Evolutionary conservation across 345 rosid species (phyloP), one percentile per base, ranked within the genome.

Genomic region (Turnera subulata): DNA sequence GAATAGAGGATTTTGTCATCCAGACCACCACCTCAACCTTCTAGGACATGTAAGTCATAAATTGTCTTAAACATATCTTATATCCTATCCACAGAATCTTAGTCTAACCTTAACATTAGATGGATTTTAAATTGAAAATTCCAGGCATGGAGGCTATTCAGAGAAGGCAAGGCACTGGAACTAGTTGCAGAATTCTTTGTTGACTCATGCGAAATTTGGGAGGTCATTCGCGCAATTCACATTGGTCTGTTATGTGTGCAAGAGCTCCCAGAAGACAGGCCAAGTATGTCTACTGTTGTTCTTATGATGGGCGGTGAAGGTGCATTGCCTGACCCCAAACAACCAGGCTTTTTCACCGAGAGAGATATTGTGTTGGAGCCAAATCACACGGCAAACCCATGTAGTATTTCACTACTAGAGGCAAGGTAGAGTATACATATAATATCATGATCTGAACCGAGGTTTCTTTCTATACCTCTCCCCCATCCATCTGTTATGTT

Each of bases 221-320:
- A 15, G 39, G 46, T 9, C 13, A 3, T 21, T 8, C 16, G 46
- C 1, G 33, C 11, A 11, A 53, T 53, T 35, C 14, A 53, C n/a
- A n/a, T n/a, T n/a, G n/a, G n/a, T n/a, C n/a, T n/a, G n/a, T n/a
- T n/a, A n/a, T n/a, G n/a, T n/a, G n/a, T n/a, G n/a, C n/a, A n/a
- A n/a, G n/a, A n/a, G n/a, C n/a, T n/a, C n/a, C n/a, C n/a, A n/a
- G n/a, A n/a, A n/a, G n/a, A n/a, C n/a, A n/a, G n/a, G n/a, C n/a
- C n/a, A n/a, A n/a, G n/a, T n/a, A n/a, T n/a, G n/a, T 33, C 57
- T 17, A 17, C 8, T 53, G 57, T 35, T 9, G 55, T 51, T 29
- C 9, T 12, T 8, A 53, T 53, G 57, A 18, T 53, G 2, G 43
- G 57, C 12, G 16, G 15, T 53, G 44, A 53, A 1, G 11, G 40